Percentiles rank a stretch among this genome's conserved stretches.
phyloP scores from a whole-genome alignment of 2,329 filamentous ascomycete species.

The Penicillium vulpinum region DNA sequence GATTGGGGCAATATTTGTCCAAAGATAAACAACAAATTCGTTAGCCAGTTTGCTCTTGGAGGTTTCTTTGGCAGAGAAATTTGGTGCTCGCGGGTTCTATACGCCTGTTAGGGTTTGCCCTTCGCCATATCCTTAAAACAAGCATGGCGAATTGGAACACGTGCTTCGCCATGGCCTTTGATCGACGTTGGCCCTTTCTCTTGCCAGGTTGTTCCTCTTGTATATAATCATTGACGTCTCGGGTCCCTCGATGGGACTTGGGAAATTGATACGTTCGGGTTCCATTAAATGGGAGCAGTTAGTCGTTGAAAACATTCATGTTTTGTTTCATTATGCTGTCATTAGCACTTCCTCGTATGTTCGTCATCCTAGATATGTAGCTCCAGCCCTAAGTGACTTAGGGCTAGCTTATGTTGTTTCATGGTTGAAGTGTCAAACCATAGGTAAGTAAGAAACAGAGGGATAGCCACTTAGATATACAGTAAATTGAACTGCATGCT shows the following conservation, averaged over 20 bases:
- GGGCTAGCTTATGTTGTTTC: not conserved
- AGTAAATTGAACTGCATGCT: not conserved
- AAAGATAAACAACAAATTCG: conserved; percentile 14
- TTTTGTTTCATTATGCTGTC: not conserved
- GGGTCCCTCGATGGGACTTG: not conserved
- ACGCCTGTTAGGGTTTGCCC: not conserved
- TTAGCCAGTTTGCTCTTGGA: conserved; percentile 10
- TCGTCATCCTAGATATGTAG: not conserved
- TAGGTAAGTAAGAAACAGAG: not conserved
- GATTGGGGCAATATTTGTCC: conserved; percentile 23
- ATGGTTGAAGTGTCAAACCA: not conserved
- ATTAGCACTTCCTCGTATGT: not conserved
- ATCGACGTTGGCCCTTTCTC: not conserved
- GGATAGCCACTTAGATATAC: not conserved
- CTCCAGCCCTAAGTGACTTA: not conserved
- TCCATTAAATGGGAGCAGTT: conserved; percentile 7
- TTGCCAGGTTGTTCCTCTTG: conserved; percentile 9
- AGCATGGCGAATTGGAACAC: not conserved
- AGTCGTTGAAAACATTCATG: conserved; percentile 10
- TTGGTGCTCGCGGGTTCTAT: not conserved
- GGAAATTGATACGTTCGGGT: conserved; percentile 5
- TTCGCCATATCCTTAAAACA: not conserved
- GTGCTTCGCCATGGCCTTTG: not conserved
- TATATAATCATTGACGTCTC: conserved; percentile 12
- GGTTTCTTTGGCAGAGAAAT: conserved; percentile 5